Conservation (phyloP, 116 monocot genomes). For the Trichopus zeylanicus region DNA sequence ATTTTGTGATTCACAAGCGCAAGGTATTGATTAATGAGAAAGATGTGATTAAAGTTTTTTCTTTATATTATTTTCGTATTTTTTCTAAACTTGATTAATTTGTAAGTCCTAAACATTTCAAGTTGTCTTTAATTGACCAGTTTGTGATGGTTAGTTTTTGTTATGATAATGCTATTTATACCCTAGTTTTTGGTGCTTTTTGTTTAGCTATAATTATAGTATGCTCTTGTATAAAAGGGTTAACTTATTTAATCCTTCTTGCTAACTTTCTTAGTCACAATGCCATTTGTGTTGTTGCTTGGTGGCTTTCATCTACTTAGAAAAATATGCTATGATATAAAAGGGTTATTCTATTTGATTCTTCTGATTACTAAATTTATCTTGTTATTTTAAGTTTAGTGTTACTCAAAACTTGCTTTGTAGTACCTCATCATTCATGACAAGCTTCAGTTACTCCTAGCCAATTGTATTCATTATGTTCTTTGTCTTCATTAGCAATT, state of each 20-base stretch:
- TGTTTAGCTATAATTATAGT: neutral
- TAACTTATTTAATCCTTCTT: neutral
- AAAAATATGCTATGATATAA: too few relatives aligned
- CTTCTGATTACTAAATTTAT: too few relatives aligned
- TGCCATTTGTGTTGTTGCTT: too few relatives aligned
- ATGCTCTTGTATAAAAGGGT: neutral
- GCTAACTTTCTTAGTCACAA: too few relatives aligned
- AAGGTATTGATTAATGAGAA: too few relatives aligned
- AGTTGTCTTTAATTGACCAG: neutral
- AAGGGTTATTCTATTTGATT: too few relatives aligned
- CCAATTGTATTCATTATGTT: neutral
- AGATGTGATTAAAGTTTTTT: neutral
- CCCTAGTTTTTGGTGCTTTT: neutral
- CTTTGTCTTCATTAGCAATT: neutral
- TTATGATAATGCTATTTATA: neutral
- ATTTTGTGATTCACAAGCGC: too few relatives aligned
- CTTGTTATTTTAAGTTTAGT: neutral
- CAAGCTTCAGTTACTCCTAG: too few relatives aligned
- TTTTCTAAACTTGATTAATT: neutral
- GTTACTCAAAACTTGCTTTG: too few relatives aligned
- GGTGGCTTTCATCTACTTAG: too few relatives aligned
- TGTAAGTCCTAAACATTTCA: neutral
- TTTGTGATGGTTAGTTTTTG: neutral
- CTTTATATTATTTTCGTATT: neutral
- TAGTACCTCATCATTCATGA: too few relatives aligned